Base-by-base conservation (phyloP, 805 yeast species). In the Hermanozyma aechmeae region DNA sequence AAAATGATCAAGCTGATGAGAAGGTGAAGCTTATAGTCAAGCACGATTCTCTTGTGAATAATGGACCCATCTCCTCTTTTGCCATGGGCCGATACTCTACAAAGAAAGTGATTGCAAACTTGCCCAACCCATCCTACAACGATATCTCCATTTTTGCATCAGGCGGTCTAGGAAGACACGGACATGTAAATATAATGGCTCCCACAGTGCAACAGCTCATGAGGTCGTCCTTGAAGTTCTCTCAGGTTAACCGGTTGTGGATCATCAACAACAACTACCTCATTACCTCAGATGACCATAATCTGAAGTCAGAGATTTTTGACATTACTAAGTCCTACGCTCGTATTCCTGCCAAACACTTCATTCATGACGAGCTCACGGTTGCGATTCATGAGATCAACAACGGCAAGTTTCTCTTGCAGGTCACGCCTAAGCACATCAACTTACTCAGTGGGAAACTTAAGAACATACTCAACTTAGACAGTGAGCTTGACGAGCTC, bases 231-330 rank as follows among this genome's bases (percentile, higher is more conserved):
- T 62, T 83, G 30, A 76, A 73, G 35, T 81, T 81, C 44, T 78
- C 79, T 13, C 79, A 75, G 46, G 77, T 80, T 19, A 73, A 77
- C 39, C 73, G 77, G 41, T 66, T 82, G 43, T 86, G 94, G 94
- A 79, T 81, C 24, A 51, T 83, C 16, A 54, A 60, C 34, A 74
- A 74, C 44, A 67, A 66, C 36, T 82, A 69, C 45, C 57, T 84
- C 27, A 65, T 84, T 13, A 79, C 93, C 0, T 79, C 93, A 0
- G 87, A 79, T 47, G 70, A 71, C 23, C 55, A 65, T 13, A 72
- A 73, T 35, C 65, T 64, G 28, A 77, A 75, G 38, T 75, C 85
- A 14, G 86, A 81, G 45, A 69, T 79, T 20, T 79, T 79, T 45
- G 70, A 72, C 37, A 71, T 79, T 35, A 64, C 68, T 28, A 71